Conservation (phyloP, 176 grass and related monocot species). For the Carex cristatella region DNA sequence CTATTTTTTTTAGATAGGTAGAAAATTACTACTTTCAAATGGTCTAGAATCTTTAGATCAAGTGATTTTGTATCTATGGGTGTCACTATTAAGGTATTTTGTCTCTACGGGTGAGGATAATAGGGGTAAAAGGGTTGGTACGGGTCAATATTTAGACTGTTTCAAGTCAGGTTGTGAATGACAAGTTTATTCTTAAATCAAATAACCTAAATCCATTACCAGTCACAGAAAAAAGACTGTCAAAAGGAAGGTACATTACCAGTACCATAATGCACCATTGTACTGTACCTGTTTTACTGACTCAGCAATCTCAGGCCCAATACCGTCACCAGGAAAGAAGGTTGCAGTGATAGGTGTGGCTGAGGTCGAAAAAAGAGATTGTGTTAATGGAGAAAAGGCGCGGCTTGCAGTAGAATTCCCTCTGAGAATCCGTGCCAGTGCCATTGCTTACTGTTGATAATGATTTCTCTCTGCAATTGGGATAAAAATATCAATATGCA, state of each 20-base stretch:
- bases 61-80: not conserved
- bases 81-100: not conserved
- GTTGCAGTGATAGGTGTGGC: conserved; percentile 45
- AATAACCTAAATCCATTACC: not conserved
- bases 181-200: not conserved
- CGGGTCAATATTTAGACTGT: not conserved
- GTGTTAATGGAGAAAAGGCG: conserved; percentile 11
- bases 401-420: conserved; percentile 17
- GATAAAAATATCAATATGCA: not conserved
- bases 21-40: too few species aligned
- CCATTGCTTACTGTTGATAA: conserved; percentile 17
- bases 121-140: not conserved
- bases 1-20: too few species aligned
- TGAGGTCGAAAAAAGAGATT: conserved; percentile 15
- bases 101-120: not conserved
- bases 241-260: not conserved
- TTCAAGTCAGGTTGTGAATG: too few species aligned
- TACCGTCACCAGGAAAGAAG: conserved; percentile 88
- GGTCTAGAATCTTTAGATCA: too few species aligned
- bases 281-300: conserved; percentile 70
- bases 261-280: not conserved
- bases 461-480: not conserved
- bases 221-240: not conserved
- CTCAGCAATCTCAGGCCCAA: conserved; percentile 91
- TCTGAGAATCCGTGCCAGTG: conserved; percentile 21